phyloP scores from a whole-genome alignment of 495 filamentous ascomycete species.

The Staphylotrichum longicolle region DNA sequence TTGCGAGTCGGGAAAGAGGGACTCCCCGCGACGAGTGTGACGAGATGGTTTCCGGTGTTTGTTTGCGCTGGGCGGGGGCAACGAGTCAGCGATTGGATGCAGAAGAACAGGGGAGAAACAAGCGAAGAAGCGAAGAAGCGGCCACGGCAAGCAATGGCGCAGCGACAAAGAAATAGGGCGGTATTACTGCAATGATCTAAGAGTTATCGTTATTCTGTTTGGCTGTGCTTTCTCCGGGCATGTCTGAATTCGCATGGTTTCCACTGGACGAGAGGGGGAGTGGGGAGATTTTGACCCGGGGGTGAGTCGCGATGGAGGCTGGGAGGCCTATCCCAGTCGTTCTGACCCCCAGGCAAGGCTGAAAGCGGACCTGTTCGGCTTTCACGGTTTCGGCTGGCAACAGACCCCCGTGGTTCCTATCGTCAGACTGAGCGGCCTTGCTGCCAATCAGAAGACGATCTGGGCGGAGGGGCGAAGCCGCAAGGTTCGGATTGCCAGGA shows the following conservation, averaged over 20 bases:
- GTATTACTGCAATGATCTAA: slow-evolving; percentile 28
- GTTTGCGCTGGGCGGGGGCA: slow-evolving; percentile 15
- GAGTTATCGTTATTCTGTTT: slow-evolving; percentile 20
- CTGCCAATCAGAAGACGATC: too few species aligned
- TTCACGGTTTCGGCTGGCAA: neutral
- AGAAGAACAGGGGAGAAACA: slow-evolving; percentile 10
- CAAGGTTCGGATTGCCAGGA: neutral
- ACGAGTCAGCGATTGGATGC: slow-evolving; percentile 11
- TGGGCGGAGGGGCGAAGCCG: slow-evolving; percentile 9
- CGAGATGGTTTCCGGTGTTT: slow-evolving; percentile 19
- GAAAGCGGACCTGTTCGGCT: slow-evolving; percentile 6
- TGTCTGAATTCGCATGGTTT: slow-evolving; percentile 23
- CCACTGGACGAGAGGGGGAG: neutral
- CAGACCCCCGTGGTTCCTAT: neutral
- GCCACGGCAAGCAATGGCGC: neutral
- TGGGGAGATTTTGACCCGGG: slow-evolving; percentile 19
- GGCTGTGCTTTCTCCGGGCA: slow-evolving; percentile 31
- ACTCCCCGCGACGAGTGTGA: slow-evolving; percentile 19
- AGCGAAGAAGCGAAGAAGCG: neutral
- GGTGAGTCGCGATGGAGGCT: slow-evolving; percentile 17
- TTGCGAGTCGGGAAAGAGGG: slow-evolving; percentile 12
- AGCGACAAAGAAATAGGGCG: slow-evolving; percentile 14
- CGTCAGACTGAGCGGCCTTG: neutral
- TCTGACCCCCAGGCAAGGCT: slow-evolving; percentile 7
- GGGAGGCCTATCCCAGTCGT: neutral